Evolutionary conservation across 2,329 filamentous ascomycete genomes (phyloP), one percentile per base, ranked within the genome.

Genomic region (Acephala macrosclerotiorum): DNA sequence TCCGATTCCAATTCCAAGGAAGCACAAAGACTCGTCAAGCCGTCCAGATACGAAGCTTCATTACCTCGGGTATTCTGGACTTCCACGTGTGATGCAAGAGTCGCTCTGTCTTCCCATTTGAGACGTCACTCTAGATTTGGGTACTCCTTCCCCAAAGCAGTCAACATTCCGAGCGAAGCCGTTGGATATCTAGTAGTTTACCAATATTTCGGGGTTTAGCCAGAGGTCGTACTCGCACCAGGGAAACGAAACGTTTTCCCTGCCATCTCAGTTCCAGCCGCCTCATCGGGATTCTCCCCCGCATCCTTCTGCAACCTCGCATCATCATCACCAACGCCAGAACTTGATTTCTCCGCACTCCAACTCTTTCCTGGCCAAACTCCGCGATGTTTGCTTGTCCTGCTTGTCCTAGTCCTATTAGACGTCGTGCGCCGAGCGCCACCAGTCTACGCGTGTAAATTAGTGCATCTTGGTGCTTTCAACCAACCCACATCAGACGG

Each of bases 261-360:
- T 49, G 45, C 20, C n/a, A 49, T 22, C 20, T n/a, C 3, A n/a
- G 9, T 33, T 42, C 45, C 20, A 25, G 25, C n/a, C 45, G 20
- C 45, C 45, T 49, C 45, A n/a, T n/a, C 45, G 25, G 45, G 45
- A 49, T 49, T 49, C 25, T 25, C 45, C 45, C 45, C 45, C 45
- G 45, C 45, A 49, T 22, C n/a, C 29, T 4, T 33, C 29, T 22
- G 20, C 45, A 22, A 22, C 45, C 45, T 22, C 45, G n/a, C 45
- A 22, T 20, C n/a, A 25, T 49, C 20, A 22, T 49, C 45, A 20
- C n/a, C 45, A n/a, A 22, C n/a, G 8, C 45, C n/a, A 22, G 11
- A 49, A 7, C 11, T 25, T n/a, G n/a, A 18, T 5, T 49, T 49
- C 45, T 49, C 45, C 45, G n/a, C 45, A 49, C 20, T 49, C 18